Evolutionary conservation across 208 protist species (phyloP), one percentile per base, ranked within the genome.

Genomic region (Herpetomonas samuelpessoai): DNA sequence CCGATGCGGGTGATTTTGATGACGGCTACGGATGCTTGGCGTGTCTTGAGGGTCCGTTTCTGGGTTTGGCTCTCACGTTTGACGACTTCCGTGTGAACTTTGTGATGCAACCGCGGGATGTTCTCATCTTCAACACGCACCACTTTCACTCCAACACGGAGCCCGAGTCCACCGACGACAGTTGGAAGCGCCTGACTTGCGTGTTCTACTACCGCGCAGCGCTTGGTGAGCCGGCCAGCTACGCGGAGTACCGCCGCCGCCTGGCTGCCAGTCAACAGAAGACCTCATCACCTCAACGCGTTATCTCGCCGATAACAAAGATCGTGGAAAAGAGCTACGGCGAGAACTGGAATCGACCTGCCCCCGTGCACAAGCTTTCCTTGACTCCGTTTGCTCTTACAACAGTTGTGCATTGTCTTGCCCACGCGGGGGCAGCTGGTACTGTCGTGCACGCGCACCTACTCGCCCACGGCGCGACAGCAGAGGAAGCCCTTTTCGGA

Each of bases 141-240:
- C 79, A 88, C 69, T 93, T 88, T 45, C 91, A 97, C 77, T 92
- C 85, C 14, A 97, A 97, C 68, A 97, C 88, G 21, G 88, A 97
- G 63, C 58, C 82, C 22, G 88, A 97, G 60, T n/a, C 50, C 27
- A 53, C 81, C 47, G 25, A 24, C 2, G 60, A 57, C 19, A 52
- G 70, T 19, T 97, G 91, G 87, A 62, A 54, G 48, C 55, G 91
- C 22, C 71, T 97, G 7, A 90, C 86, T 1, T 95, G 91, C 64
- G 91, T 97, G 2, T 94, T 95, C 56, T 97, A 97, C 71, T 97
- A 94, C 65, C 81, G 91, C 56, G 65, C 78, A 2, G 54, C 71
- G 6, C 70, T 97, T 0, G 91, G 91, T 1, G 87, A 93, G 61
- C 72, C 82, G 6, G 35, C 60, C 1, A 83, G 80, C 55, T 82